These are phyloP conservation scores for Onygenales sp. DNA, from an alignment of 2,329 filamentous ascomycete genomes.

Conservation along the genomic window DNA sequence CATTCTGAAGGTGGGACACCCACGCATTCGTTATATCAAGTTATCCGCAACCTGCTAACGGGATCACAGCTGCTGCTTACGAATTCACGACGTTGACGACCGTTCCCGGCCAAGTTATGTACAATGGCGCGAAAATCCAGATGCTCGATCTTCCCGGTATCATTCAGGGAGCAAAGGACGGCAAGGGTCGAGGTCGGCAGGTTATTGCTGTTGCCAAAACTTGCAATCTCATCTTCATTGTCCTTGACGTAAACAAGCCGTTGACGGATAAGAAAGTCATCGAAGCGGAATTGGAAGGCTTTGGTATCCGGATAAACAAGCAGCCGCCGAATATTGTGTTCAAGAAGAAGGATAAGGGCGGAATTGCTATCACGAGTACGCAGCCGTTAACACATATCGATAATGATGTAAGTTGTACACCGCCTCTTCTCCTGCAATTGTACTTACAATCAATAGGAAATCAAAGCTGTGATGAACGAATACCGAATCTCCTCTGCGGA, in stretches of 20 bases:
- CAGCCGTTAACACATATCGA: conserved; percentile 87
- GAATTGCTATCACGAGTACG: conserved; percentile 91
- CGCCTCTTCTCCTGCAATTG: not conserved
- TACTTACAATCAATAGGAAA: conserved; percentile 49
- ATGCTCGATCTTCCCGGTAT: conserved; percentile 98
- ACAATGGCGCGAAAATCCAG: conserved; percentile 95
- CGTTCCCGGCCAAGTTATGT: conserved; percentile 88
- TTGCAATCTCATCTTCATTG: conserved; percentile 97
- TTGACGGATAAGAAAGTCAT: conserved; percentile 95
- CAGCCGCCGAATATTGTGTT: conserved; percentile 96
- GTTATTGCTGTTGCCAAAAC: conserved; percentile 99
- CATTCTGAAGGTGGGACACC: conserved; percentile 63
- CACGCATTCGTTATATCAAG: not conserved
- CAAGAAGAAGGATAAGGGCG: conserved; percentile 98
- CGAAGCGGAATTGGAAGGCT: conserved; percentile 89
- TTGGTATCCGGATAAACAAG: conserved; percentile 97
- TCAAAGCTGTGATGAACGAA: conserved; percentile 95
- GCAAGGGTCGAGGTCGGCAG: conserved; percentile 92
- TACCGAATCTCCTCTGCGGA: conserved; percentile 95
- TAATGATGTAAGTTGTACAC: conserved; percentile 51
- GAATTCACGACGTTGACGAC: conserved; percentile 98
- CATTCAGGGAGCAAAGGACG: conserved; percentile 96
- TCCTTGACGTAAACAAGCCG: conserved; percentile 96
- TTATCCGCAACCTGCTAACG: conserved; percentile 4
- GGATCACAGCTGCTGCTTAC: conserved; percentile 65